phyloP scores from a whole-genome alignment of 768 basidiomycete genomes.

The Clitopilus passeckerianus region DNA sequence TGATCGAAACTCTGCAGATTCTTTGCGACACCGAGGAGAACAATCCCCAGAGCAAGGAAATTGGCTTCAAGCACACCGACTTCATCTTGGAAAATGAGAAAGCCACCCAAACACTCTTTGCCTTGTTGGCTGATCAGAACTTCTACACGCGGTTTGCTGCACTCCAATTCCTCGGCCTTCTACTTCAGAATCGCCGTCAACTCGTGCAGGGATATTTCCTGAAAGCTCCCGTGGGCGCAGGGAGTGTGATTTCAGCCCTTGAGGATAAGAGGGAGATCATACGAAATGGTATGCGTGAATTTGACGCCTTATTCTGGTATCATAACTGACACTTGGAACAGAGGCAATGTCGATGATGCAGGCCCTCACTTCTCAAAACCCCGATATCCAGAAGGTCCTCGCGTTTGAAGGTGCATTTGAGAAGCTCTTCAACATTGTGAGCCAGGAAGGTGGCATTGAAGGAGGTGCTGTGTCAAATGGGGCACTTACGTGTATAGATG shows the following conservation, averaged over 20 bases:
- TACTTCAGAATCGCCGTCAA: conserved; percentile 80
- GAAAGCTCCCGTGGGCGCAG: conserved; percentile 72
- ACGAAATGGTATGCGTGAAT: conserved; percentile 61
- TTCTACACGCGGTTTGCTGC: conserved; percentile 87
- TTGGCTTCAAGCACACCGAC: conserved; percentile 86
- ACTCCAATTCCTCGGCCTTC: conserved; percentile 73
- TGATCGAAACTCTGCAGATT: conserved; percentile 81
- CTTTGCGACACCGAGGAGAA: conserved; percentile 78
- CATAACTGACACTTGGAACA: conserved; percentile 21
- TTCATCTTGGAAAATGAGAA: conserved; percentile 67
- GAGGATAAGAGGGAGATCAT: conserved; percentile 89
- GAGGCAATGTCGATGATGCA: conserved; percentile 85
- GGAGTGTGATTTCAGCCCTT: conserved; percentile 66
- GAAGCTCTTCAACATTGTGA: conserved; percentile 85
- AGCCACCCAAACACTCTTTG: conserved; percentile 69
- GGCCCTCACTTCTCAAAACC: conserved; percentile 75
- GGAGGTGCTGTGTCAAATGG: conserved; percentile 84
- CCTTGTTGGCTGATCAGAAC: conserved; percentile 66
- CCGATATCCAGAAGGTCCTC: conserved; percentile 94
- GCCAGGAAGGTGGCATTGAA: conserved; percentile 86
- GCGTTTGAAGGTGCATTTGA: conserved; percentile 98
- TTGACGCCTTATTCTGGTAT: not conserved
- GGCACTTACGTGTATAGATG: conserved; percentile 81
- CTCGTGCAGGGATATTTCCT: conserved; percentile 89
- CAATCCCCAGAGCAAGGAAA: conserved; percentile 44